A percentile compares a stretch with the other conserved stretches of the same genome.
Conservation (phyloP, 257 asterid genomes). For the Voacanga thouarsii region DNA sequence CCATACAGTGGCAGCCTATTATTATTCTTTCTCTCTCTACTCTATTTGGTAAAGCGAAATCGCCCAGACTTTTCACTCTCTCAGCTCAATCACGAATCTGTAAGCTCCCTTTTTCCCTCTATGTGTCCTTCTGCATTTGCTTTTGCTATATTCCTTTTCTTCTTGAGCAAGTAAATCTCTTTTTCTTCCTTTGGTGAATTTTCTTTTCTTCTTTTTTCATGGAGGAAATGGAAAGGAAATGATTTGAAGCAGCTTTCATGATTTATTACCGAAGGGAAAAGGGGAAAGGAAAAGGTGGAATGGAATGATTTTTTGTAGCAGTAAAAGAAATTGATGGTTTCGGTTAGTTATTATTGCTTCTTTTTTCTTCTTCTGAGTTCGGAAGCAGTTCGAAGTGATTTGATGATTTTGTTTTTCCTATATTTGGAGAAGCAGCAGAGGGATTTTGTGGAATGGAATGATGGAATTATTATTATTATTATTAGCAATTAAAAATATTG, state of each 20-base stretch:
- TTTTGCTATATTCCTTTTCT: background rate
- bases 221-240: background rate
- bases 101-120: constrained; percentile 12
- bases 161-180: constrained; percentile 4
- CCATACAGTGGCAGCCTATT: constrained; percentile 11
- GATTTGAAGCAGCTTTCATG: background rate
- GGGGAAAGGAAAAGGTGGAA: background rate
- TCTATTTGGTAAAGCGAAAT: constrained; percentile 39
- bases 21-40: constrained; percentile 14
- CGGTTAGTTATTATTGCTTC: background rate
- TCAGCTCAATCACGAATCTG: constrained; percentile 1
- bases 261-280: background rate
- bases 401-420: constrained; percentile 2
- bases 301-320: background rate
- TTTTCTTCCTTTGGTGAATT: too few relatives aligned
- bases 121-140: background rate
- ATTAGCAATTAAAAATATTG: background rate
- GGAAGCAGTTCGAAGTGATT: background rate
- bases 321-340: constrained; percentile 1
- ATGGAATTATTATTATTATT: background rate
- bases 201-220: background rate
- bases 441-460: constrained; percentile 2
- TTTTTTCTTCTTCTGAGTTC: background rate
- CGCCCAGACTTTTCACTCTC: constrained; percentile 16
- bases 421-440: constrained; percentile 15